Percentiles rank a stretch among this genome's conserved stretches.
These are phyloP conservation scores for Didymella lethalis DNA, from an alignment of 2,329 filamentous ascomycete species.

Conservation along the genomic window DNA sequence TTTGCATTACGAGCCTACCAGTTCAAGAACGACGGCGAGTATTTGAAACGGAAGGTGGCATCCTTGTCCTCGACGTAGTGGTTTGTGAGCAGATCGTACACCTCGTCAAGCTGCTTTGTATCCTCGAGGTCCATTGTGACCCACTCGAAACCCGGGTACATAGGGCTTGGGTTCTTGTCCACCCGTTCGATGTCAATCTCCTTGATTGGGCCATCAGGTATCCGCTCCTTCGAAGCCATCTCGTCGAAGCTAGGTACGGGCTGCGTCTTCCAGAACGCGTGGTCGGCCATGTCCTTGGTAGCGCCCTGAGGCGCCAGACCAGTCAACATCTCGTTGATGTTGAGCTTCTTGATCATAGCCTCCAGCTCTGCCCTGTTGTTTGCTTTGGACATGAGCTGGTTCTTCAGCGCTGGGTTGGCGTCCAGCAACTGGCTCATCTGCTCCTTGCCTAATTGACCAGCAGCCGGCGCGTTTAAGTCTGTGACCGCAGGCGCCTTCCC, in stretches of 20 bases:
- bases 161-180: constrained; percentile 74
- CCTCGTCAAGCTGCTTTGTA: constrained; percentile 80
- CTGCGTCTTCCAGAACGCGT: constrained; percentile 99
- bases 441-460: constrained; percentile 47
- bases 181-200: constrained; percentile 80
- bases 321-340: constrained; percentile 75
- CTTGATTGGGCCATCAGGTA: constrained; percentile 83
- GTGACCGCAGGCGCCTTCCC: constrained; percentile 41
- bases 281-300: constrained; percentile 92
- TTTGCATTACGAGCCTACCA: constrained; percentile 66
- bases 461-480: constrained; percentile 39
- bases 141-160: constrained; percentile 89
- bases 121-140: constrained; percentile 85
- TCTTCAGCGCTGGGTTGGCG: constrained; percentile 50
- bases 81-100: constrained; percentile 88
- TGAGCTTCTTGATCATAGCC: constrained; percentile 67
- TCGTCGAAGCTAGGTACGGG: constrained; percentile 83
- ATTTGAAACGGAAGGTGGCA: constrained; percentile 97
- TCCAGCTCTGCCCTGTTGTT: constrained; percentile 46
- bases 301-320: constrained; percentile 80
- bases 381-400: constrained; percentile 45
- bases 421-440: constrained; percentile 50
- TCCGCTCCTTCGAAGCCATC: constrained; percentile 51
- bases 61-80: constrained; percentile 98
- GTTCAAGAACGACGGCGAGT: constrained; percentile 85